Base-by-base conservation (phyloP, 2,329 filamentous ascomycete genomes). In the Paecilomyces dactylethromorphus region DNA sequence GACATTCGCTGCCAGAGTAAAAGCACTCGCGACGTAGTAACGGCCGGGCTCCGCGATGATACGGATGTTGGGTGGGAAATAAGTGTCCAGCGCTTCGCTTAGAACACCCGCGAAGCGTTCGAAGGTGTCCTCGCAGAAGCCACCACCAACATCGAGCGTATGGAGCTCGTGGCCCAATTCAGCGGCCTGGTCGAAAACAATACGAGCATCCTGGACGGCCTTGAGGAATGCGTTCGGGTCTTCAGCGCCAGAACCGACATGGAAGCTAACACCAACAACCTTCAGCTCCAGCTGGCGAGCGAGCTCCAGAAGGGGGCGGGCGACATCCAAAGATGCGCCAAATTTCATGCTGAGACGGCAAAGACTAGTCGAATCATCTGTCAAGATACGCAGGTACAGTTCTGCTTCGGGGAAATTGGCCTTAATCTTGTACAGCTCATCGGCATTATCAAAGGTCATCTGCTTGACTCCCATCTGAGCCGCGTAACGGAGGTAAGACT, bases 401-500 rank as follows among this genome's bases (percentile, higher is more conserved):
- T 97, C 91, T 29, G 94, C 94, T 54, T 86, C 86, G 2, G 94
- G 93, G 71, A 85, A 97, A 68, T 94, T 85, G 76, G 91, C 89
- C 77, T 95, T 94, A 76, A 96, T 93, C 84, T 99, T 99, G 85
- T 93, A 91, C 56, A 99, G 85, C 82, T 99, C 94, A 75, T 99
- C 94, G 73, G 89, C 86, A 69, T 99, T 99, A 84, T 99, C 94
- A 73, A 99, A 97, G 2, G 94, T 99, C 93, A 99, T 97, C 82
- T 96, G 91, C 80, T 90, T 93, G 73, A 99, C 94, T 66, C 89
- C 89, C 65, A 87, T 82, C 72, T 86, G 84, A 70, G 89, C 87
- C 64, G 95, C 94, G 71, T 92, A 96, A 71, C 92, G 91, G 63
- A 99, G 84, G 76, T 97, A 97, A 54, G 93, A 97, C 80, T 94